Base-by-base conservation (phyloP, 371 early-diverging fungal genomes). In the Homolaphlyctis polyrhiza region DNA sequence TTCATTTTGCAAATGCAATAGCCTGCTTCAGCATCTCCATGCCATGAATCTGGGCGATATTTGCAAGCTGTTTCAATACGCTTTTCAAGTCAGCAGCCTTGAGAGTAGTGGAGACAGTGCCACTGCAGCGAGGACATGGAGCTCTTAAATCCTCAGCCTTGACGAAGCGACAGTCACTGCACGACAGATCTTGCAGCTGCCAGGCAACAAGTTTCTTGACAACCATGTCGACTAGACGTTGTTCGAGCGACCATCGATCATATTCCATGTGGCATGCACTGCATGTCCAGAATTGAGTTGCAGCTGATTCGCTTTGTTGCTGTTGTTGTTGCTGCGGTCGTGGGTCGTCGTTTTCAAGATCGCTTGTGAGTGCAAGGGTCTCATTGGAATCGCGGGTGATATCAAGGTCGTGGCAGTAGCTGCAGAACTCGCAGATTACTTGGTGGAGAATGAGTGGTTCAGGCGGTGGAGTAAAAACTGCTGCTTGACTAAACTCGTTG, bases 341-440 rank as follows among this genome's bases (percentile, higher is more conserved):
- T 32, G 60, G 11, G 45, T 49, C 28, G 29, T 23, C 32, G 28
- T 28, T 8, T 39, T 8, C 39, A 18, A 39, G 39, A 18, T 39
- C 39, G 39, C 39, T 39, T 39, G 29, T 62, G 35, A 79, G 79
- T n/a, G n/a, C n/a, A n/a, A n/a, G n/a, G n/a, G n/a, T n/a, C n/a
- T n/a, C n/a, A n/a, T n/a, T n/a, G n/a, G n/a, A n/a, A 61, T 96
- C 94, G 27, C 94, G 85, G 59, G 92, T 92, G 61, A 97, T 84
- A 71, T 97, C 95, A 54, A 96, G 70, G 71, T 97, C 95, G 4
- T 87, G 82, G 49, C 86, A 80, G 62, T 81, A 82, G 65, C 88
- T 87, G 72, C 98, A 97, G 62, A 83, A 89, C 35, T 83, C 81
- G 71, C 98, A 97, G 28, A 92, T 86, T 23, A 96, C 86, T n/a